A percentile compares a stretch with the other conserved stretches of the same genome.
Conservation (phyloP, 2,329 filamentous ascomycete species). For the Cercospora citrullina region DNA sequence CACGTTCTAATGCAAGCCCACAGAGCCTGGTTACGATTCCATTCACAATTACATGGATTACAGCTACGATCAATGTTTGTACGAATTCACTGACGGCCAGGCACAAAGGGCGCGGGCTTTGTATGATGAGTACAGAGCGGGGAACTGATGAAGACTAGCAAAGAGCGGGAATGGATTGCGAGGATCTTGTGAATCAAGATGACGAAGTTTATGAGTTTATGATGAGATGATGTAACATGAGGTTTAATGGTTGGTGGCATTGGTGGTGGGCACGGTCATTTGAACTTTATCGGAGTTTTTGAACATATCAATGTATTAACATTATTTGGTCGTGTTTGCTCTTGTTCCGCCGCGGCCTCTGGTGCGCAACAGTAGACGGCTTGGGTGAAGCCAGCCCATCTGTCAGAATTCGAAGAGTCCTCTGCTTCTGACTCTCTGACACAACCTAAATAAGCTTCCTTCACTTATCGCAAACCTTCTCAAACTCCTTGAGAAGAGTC, state of each 20-base stretch:
- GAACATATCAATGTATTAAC: conserved; percentile 1
- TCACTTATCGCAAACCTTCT: conserved; percentile 27
- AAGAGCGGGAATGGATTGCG: background rate
- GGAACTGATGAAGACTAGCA: conserved; percentile 4
- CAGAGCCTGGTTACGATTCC: conserved; percentile 41
- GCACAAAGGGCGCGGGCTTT: conserved; percentile 16
- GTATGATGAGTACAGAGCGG: conserved; percentile 22
- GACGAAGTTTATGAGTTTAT: background rate
- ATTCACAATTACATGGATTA: conserved; percentile 57
- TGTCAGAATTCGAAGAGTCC: background rate
- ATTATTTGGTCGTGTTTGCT: background rate
- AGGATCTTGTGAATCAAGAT: background rate
- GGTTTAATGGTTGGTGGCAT: background rate
- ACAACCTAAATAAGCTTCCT: background rate
- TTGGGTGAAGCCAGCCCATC: background rate
- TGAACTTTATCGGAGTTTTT: background rate
- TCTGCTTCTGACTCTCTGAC: background rate
- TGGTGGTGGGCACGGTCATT: background rate
- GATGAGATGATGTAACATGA: background rate
- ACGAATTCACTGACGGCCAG: conserved; percentile 24
- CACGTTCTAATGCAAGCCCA: background rate
- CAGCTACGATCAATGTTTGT: conserved; percentile 25
- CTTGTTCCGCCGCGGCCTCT: background rate
- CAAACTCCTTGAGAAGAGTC: conserved; percentile 26
- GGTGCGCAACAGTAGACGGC: too few species aligned